Conservation (phyloP, 164 flowering plant species). For the Nymphaea thermarum region DNA sequence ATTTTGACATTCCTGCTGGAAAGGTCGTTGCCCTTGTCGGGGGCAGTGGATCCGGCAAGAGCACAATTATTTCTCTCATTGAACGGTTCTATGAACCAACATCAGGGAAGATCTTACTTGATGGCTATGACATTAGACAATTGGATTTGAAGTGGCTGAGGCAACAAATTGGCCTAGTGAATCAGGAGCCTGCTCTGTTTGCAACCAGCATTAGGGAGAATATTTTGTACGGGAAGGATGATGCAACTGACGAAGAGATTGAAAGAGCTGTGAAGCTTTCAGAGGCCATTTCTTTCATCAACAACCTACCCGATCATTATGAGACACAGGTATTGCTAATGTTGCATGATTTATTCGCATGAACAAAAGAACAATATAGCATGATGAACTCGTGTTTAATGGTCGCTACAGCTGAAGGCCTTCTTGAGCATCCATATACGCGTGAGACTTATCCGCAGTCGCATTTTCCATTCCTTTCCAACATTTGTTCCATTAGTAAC, state of each 20-base stretch:
- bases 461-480: too few relatives aligned
- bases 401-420: too few relatives aligned
- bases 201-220: conserved; percentile 54
- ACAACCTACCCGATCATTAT: conserved; percentile 50
- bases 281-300: conserved; percentile 67
- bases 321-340: conserved; percentile 40
- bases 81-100: conserved; percentile 96
- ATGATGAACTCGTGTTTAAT: too few relatives aligned
- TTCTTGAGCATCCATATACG: too few relatives aligned
- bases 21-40: conserved; percentile 93
- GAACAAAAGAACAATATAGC: not conserved
- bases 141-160: conserved; percentile 65
- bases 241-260: conserved; percentile 43
- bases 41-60: conserved; percentile 96
- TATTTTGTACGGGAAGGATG: conserved; percentile 54
- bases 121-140: conserved; percentile 49
- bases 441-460: too few relatives aligned
- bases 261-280: conserved; percentile 58
- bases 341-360: not conserved
- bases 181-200: conserved; percentile 80
- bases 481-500: too few relatives aligned
- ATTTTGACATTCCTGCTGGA: conserved; percentile 68
- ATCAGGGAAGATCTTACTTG: conserved; percentile 56
- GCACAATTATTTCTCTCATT: conserved; percentile 86
- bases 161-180: conserved; percentile 70